Evolutionary conservation across 345 rosid genomes (phyloP).

Genomic region (Excoecaria cochinchinensis): DNA sequence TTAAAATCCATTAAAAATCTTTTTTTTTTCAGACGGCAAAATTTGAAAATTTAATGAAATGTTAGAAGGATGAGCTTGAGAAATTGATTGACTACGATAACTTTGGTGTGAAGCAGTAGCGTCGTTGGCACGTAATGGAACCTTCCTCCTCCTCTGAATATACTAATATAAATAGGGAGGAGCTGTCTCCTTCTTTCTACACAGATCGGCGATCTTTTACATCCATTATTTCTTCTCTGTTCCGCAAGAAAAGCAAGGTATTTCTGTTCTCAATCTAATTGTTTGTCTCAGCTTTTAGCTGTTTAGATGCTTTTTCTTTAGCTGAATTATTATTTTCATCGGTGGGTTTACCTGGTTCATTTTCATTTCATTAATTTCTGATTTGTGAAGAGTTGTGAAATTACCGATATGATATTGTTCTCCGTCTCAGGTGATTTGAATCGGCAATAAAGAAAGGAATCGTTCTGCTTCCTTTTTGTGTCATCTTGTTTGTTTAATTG

Average conservation of each 20-base stretch:
- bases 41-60: too few species aligned
- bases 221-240: not conserved
- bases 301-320: not conserved
- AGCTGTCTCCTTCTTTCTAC: too few species aligned
- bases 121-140: too few species aligned
- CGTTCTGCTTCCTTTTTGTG: not conserved
- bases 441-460: not conserved
- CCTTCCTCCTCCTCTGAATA: too few species aligned
- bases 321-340: not conserved
- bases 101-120: too few species aligned
- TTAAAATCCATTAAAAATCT: too few species aligned
- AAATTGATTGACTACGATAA: too few species aligned
- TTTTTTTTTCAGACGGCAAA: too few species aligned
- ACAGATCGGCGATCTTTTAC: too few species aligned
- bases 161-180: not conserved
- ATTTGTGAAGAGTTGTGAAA: not conserved
- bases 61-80: too few species aligned
- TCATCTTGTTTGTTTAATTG: not conserved
- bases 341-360: not conserved
- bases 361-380: not conserved
- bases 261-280: not conserved
- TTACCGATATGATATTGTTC: not conserved
- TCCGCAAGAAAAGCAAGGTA: not conserved
- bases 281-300: not conserved
- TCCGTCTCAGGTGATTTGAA: slow-evolving; percentile 12